Percentiles rank a stretch among this genome's conserved stretches.
These are phyloP conservation scores for Cryptomeria japonica DNA, from an alignment of 75 land plant genomes.

Conservation along the genomic window DNA sequence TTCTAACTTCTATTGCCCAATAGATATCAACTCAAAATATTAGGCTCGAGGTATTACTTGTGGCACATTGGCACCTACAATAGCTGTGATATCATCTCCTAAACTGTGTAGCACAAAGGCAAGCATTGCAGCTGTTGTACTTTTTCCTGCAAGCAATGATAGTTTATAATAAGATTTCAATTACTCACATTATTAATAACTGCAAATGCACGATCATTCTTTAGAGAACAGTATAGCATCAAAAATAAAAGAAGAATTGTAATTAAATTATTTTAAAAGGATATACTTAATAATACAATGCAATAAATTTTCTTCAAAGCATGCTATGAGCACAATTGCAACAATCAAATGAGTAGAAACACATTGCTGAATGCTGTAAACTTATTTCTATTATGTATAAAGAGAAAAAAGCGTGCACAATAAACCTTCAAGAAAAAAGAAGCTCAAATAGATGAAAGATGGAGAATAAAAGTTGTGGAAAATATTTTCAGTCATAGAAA, in stretches of 20 bases:
- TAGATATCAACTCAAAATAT: background rate
- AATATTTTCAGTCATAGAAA: no score
- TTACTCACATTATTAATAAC: background rate
- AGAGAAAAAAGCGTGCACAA: background rate
- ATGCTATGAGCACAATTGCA: background rate
- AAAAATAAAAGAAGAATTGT: background rate
- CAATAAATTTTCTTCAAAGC: background rate
- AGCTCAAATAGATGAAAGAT: background rate
- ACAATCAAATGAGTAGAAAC: background rate
- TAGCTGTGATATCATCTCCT: constrained; percentile 53
- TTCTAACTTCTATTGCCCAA: background rate
- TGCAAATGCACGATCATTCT: background rate
- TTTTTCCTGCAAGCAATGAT: constrained; percentile 51
- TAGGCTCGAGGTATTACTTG: constrained; percentile 40
- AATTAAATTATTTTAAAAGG: background rate
- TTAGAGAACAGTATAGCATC: background rate
- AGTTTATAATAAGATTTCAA: background rate
- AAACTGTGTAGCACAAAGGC: constrained; percentile 44
- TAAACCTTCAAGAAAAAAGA: background rate
- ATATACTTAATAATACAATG: background rate
- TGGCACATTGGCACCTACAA: constrained; percentile 74
- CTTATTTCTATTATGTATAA: background rate
- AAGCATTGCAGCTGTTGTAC: constrained; percentile 68
- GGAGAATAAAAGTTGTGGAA: background rate
- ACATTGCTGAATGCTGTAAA: background rate